Percentiles rank a stretch among this genome's conserved stretches.
These are phyloP conservation scores for Aurinia saxatilis DNA, from an alignment of 345 rosid species.

Conservation along the genomic window DNA sequence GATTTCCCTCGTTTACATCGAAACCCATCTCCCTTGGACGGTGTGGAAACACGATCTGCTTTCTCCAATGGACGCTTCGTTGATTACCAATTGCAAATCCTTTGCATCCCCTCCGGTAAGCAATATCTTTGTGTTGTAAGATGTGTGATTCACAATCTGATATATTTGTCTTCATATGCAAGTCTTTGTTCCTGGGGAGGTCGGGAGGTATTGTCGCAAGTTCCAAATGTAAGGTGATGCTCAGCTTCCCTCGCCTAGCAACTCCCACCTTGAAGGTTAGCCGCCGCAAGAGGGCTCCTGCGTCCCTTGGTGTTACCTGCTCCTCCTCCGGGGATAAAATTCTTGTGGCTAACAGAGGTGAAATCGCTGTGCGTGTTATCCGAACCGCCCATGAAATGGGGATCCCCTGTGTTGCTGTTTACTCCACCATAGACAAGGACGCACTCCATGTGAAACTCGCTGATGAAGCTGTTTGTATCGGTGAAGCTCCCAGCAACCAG, in stretches of 20 bases:
- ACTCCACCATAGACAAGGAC: conserved; percentile 91
- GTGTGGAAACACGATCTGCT: not conserved
- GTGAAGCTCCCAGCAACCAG: conserved; percentile 98
- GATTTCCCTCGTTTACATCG: no score
- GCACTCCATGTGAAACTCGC: conserved; percentile 96
- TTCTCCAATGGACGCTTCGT: conserved; percentile 57
- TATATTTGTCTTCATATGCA: not conserved
- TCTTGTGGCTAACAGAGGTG: conserved; percentile 92
- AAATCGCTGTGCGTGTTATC: conserved; percentile 92
- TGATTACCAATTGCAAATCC: conserved; percentile 57
- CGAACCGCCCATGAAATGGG: conserved; percentile 97
- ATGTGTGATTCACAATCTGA: not conserved
- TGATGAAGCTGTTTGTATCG: conserved; percentile 93
- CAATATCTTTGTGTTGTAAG: not conserved
- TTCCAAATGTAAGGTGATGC: conserved; percentile 60
- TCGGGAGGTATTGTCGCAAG: conserved; percentile 39
- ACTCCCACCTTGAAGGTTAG: conserved; percentile 32
- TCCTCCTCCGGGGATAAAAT: conserved; percentile 70
- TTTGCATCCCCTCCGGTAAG: conserved; percentile 52
- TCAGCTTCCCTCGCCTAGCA: conserved; percentile 48
- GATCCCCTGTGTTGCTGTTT: conserved; percentile 96
- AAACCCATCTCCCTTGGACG: no score
- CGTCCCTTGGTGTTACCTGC: conserved; percentile 56
- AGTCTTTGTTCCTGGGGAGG: conserved; percentile 53
- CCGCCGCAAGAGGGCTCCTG: conserved; percentile 29